phyloP scores from a whole-genome alignment of 2,329 filamentous ascomycete genomes.

The Penicillium sp. region DNA sequence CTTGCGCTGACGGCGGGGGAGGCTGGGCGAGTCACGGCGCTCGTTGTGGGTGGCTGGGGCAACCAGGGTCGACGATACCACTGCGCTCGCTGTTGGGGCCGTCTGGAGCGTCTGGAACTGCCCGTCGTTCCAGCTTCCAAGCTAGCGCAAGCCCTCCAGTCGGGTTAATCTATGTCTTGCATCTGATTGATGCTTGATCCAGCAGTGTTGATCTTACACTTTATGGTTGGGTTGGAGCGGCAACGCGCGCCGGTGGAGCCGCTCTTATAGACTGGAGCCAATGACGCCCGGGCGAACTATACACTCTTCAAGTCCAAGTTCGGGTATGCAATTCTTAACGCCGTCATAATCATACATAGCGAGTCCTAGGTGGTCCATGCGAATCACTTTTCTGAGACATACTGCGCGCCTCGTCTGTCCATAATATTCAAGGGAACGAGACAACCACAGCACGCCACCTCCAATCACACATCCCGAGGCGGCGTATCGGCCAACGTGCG shows the following conservation, averaged over 20 bases:
- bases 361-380: no score
- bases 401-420: neutral
- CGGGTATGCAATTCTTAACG: no score
- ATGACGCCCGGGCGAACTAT: no score
- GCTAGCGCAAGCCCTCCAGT: neutral
- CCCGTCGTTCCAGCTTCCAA: no score
- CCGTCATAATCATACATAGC: no score
- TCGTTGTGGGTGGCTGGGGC: conserved; percentile 33
- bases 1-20: conserved; percentile 13
- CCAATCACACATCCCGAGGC: conserved; percentile 15
- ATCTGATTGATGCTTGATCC: conserved; percentile 16
- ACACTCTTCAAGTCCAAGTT: no score
- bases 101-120: no score
- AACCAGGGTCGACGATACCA: conserved; percentile 9
- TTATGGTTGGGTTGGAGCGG: conserved; percentile 10
- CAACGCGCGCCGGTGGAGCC: conserved; percentile 9
- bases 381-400: no score
- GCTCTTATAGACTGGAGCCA: no score
- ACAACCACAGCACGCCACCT: neutral
- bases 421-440: neutral
- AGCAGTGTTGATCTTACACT: conserved; percentile 9
- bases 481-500: conserved; percentile 22
- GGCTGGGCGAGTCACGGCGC: conserved; percentile 33
- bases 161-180: conserved; percentile 21
- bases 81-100: no score